phyloP scores from a whole-genome alignment of 768 basidiomycete genomes.

The Auriculariales sp. region DNA sequence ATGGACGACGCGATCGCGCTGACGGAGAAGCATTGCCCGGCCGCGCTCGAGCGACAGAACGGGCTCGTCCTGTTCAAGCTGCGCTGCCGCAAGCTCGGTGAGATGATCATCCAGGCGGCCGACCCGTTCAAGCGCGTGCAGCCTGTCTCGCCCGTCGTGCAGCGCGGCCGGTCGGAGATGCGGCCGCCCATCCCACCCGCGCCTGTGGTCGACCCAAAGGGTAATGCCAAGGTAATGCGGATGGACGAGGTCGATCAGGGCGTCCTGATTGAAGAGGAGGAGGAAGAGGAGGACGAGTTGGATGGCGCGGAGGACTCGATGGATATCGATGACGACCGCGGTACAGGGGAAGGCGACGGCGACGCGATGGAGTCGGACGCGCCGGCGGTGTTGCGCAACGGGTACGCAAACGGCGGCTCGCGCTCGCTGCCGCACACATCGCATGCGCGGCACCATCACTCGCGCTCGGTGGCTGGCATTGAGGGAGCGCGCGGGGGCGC shows the following conservation, averaged over 20 bases:
- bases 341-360: conserved; percentile 8
- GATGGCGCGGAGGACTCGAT: conserved; percentile 6
- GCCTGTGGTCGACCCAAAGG: neutral
- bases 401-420: neutral
- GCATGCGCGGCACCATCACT: conserved; percentile 9
- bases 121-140: conserved; percentile 34
- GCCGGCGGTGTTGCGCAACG: neutral
- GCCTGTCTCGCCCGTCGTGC: neutral
- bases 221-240: neutral
- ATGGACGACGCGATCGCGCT: conserved; percentile 52
- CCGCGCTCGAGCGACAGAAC: conserved; percentile 49
- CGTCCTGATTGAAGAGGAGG: neutral
- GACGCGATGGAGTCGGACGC: conserved; percentile 3
- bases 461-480: neutral
- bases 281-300: conserved; percentile 2
- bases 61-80: conserved; percentile 69
- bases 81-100: conserved; percentile 74
- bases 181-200: neutral
- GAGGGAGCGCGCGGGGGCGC: conserved; percentile 11
- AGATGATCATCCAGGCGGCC: conserved; percentile 57
- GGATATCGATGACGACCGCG: conserved; percentile 10
- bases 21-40: conserved; percentile 40
- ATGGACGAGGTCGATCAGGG: neutral
- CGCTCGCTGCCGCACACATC: conserved; percentile 16
- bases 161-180: neutral